Percentiles rank a stretch among this genome's conserved stretches.
These are phyloP conservation scores for Spirogloea muscicola DNA, from an alignment of 139 green algal genomes.

Conservation along the genomic window DNA sequence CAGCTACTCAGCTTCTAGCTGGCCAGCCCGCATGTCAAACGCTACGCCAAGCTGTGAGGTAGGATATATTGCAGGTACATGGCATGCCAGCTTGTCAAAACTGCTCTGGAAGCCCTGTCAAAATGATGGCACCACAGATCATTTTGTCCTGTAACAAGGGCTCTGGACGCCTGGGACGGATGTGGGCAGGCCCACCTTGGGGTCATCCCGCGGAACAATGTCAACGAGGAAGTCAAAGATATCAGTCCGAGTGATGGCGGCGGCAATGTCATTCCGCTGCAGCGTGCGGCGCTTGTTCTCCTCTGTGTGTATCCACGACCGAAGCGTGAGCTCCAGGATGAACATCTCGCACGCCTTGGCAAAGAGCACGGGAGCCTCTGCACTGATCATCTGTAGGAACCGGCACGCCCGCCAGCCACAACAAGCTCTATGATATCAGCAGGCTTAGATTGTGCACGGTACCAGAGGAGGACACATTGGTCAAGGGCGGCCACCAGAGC, in stretches of 20 bases:
- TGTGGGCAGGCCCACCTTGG: too few relatives aligned
- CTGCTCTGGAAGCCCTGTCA: too few relatives aligned
- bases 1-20: too few relatives aligned
- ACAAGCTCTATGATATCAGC: slow-evolving; percentile 37
- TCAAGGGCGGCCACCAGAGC: background rate
- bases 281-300: slow-evolving; percentile 95
- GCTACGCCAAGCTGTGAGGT: too few relatives aligned
- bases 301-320: slow-evolving; percentile 89
- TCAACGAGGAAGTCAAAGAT: slow-evolving; percentile 97
- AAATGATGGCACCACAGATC: too few relatives aligned
- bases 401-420: background rate
- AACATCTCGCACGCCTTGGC: slow-evolving; percentile 98
- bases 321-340: slow-evolving; percentile 85
- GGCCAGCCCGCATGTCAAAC: too few relatives aligned
- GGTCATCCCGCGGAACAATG: slow-evolving; percentile 72
- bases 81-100: too few relatives aligned
- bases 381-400: slow-evolving; percentile 61
- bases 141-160: too few relatives aligned
- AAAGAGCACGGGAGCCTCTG: slow-evolving; percentile 96
- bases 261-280: slow-evolving; percentile 90
- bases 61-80: too few relatives aligned
- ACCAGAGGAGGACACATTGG: slow-evolving; percentile 1
- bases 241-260: slow-evolving; percentile 87
- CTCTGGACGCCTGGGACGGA: too few relatives aligned
- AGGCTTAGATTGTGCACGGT: background rate